Conservation (phyloP, 768 basidiomycete species). For the Tubosaeta brunneosetosa region DNA sequence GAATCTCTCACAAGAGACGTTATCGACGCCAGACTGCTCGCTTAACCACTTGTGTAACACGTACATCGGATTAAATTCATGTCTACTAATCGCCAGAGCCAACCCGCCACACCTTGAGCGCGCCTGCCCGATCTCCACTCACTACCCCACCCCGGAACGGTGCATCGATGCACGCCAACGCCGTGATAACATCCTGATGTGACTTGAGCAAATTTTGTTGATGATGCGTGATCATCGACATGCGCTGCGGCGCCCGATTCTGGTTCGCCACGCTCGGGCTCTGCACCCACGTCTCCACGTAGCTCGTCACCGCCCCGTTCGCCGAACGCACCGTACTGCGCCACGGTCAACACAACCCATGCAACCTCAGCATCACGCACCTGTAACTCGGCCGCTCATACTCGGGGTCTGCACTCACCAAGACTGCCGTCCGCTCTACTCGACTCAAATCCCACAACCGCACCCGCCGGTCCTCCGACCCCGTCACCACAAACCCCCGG, state of each 20-base stretch:
- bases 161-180: slow-evolving; percentile 81
- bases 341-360: slow-evolving; percentile 1
- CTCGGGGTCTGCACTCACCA: slow-evolving; percentile 77
- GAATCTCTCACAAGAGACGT: slow-evolving; percentile 73
- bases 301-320: slow-evolving; percentile 44
- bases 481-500: slow-evolving; percentile 77
- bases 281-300: slow-evolving; percentile 61
- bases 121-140: slow-evolving; percentile 87
- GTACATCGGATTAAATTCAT: background rate
- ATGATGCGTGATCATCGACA: slow-evolving; percentile 72
- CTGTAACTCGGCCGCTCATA: slow-evolving; percentile 73
- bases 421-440: slow-evolving; percentile 66
- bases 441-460: slow-evolving; percentile 83
- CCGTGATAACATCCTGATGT: slow-evolving; percentile 89
- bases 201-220: slow-evolving; percentile 81
- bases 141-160: slow-evolving; percentile 90
- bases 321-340: slow-evolving; percentile 31
- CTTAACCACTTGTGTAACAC: slow-evolving; percentile 2
- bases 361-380: slow-evolving; percentile 34
- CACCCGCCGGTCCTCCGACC: slow-evolving; percentile 86
- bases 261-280: slow-evolving; percentile 39
- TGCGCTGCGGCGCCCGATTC: slow-evolving; percentile 67
- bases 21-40: slow-evolving; percentile 58
- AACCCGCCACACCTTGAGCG: slow-evolving; percentile 86
- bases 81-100: slow-evolving; percentile 42